phyloP scores from a whole-genome alignment of 2,329 filamentous ascomycete genomes.

The Conoideocrella luteorostrata region DNA sequence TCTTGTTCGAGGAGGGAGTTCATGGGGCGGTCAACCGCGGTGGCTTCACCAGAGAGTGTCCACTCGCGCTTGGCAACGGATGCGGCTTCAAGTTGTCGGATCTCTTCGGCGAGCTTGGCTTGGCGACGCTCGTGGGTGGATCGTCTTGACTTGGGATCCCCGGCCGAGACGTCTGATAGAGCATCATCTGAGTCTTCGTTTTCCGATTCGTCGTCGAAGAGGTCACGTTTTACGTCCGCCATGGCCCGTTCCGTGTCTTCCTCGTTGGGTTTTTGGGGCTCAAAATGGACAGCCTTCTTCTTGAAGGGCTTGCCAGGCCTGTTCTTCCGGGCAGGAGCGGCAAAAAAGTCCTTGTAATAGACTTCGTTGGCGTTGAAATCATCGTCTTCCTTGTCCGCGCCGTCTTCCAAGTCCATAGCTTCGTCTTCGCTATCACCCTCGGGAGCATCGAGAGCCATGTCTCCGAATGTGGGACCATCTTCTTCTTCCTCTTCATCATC shows the following conservation, averaged over 20 bases:
- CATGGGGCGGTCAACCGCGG: conserved; percentile 70
- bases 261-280: conserved; percentile 44
- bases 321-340: conserved; percentile 70
- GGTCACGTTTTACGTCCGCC: conserved; percentile 76
- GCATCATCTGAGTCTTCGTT: conserved; percentile 58
- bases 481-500: conserved; percentile 72
- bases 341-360: conserved; percentile 91
- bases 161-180: conserved; percentile 59
- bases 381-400: conserved; percentile 47
- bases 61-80: conserved; percentile 88
- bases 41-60: conserved; percentile 83
- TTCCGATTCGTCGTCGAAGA: conserved; percentile 76
- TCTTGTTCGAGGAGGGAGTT: conserved; percentile 95
- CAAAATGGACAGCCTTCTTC: conserved; percentile 33
- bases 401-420: conserved; percentile 40
- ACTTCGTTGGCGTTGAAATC: conserved; percentile 77
- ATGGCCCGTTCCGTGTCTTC: conserved; percentile 77
- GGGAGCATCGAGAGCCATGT: conserved; percentile 66
- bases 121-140: conserved; percentile 84
- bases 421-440: conserved; percentile 65
- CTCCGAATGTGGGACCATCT: conserved; percentile 75
- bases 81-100: conserved; percentile 81
- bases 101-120: conserved; percentile 81
- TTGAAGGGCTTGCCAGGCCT: conserved; percentile 37
- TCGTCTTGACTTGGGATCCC: conserved; percentile 64